These are phyloP conservation scores for Ustilago trichophora DNA, from an alignment of 1,284 basidiomycete genomes.

Conservation along the genomic window DNA sequence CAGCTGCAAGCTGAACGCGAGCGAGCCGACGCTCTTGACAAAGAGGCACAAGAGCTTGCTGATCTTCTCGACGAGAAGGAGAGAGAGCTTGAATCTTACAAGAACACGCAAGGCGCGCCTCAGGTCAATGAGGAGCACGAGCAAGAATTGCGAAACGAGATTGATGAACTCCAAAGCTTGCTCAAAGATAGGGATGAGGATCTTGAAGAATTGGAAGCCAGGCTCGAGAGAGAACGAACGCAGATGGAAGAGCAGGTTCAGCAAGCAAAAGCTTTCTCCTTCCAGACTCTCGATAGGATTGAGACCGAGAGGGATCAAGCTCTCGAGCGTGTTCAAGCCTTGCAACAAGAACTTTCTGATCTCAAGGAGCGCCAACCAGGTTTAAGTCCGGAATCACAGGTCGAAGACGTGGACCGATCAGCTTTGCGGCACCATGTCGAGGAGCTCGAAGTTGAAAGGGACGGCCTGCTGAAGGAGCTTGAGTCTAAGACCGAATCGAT, in stretches of 20 bases:
- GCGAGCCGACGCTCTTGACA: slow-evolving; percentile 38
- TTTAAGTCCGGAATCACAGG: background rate
- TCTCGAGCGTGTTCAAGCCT: slow-evolving; percentile 15
- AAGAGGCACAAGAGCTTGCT: slow-evolving; percentile 45
- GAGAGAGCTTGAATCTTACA: slow-evolving; percentile 22
- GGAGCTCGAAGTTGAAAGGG: slow-evolving; percentile 19
- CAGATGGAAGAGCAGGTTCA: slow-evolving; percentile 49
- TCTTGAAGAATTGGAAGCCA: slow-evolving; percentile 28
- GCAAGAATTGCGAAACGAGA: slow-evolving; percentile 18
- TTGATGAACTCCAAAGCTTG: slow-evolving; percentile 31
- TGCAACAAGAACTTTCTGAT: slow-evolving; percentile 15
- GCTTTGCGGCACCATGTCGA: slow-evolving; percentile 8
- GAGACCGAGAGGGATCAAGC: slow-evolving; percentile 43
- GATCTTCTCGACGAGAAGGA: slow-evolving; percentile 46
- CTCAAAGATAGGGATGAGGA: slow-evolving; percentile 43
- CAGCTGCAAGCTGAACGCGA: slow-evolving; percentile 25
- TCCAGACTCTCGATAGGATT: slow-evolving; percentile 42
- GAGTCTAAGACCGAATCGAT: slow-evolving; percentile 2
- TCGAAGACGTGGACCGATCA: background rate
- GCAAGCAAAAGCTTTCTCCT: slow-evolving; percentile 45
- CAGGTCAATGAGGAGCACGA: slow-evolving; percentile 1
- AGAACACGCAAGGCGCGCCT: background rate
- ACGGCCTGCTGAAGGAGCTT: slow-evolving; percentile 5
- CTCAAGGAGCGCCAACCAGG: background rate
- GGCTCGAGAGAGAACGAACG: slow-evolving; percentile 31